Evolutionary conservation across 495 filamentous ascomycete species (phyloP), one percentile per base, ranked within the genome.

Genomic region (Daldinia decipiens): DNA sequence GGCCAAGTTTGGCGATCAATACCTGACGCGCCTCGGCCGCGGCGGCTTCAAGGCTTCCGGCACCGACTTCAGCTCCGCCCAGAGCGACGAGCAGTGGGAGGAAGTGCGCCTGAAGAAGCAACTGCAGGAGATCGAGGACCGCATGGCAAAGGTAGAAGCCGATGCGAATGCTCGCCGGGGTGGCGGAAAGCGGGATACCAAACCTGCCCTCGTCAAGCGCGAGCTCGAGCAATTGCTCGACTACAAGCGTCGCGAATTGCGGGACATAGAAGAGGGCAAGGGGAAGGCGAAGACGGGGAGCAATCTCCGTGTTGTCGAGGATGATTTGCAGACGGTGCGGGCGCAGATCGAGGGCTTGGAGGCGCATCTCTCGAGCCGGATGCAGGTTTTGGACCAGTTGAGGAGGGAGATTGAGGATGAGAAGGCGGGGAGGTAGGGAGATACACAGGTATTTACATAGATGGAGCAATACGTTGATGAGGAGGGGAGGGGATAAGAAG

Each of bases 1-100:
- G 80, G 89, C 93, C 70, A 97, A 95, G 78, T 99, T 99, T 79
- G 95, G 95, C 58, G 95, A 98, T 79, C 92, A 95, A 45, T 99
- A 99, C 81, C 89, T 99, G 51, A 92, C 90, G 68, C 90, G 95
- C 29, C 82, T 99, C 39, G 95, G 95, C 19, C 79, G 83, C 59
- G 87, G 93, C 57, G 92, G 92, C 31, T 93, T 93, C 71, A 92
- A 93, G 76, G 85, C 87, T 12, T 83, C 83, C 21, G 95, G 87
- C 55, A 99, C 96, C 2, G 93, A 98, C 80, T 98, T 98, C 80
- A 86, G 84, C 61, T 71, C 73, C 12, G 90, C 90, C 8, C 90
- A 92, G 59, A 87, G 89, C 67, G 91, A 94, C 71, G 87, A 88
- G 60, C 94, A 97, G 68, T 98, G 95, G 95, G 96, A 99, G 81